Evolutionary conservation across 2,329 filamentous ascomycete genomes (phyloP), one percentile per base, ranked within the genome.

Genomic region (Scleromitrula shiraiana): DNA sequence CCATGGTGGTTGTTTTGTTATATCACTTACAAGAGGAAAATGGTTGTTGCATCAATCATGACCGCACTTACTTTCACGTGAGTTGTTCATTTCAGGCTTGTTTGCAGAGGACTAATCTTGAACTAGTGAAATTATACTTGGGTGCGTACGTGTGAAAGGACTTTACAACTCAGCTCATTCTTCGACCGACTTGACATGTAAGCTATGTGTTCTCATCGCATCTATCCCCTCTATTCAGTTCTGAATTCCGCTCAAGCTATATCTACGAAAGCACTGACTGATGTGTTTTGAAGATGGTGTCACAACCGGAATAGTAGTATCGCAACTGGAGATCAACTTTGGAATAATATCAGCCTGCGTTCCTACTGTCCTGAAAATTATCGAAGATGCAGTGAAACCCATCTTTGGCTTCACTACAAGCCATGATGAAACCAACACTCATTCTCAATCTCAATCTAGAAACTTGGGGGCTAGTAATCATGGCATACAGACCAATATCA

Each of bases 281-380:
- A 27, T 29, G 7, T 29, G 9, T 19, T 33, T 14, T 20, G 19
- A 41, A 52, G 50, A 50, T 42, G 36, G 41, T 12, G 39, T 30
- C 19, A 30, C 39, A 9, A 46, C 46, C n/a, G 50, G 50, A 9
- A 24, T 52, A 14, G 17, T 50, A 20, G 32, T 52, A 41, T 52
- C 50, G 5, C 50, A 52, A 43, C 42, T 52, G 20, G 50, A 52
- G 39, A 47, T 52, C 24, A 46, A 52, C n/a, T 52, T 52, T 15
- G 50, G 50, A 19, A 52, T 52, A 19, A 46, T 52, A 5, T 48
- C 50, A 41, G 50, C 50, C 26, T 50, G 50, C 20, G 50, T 52
- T 38, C 50, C 50, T 17, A 52, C 46, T 12, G 38, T 50, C 15
- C 27, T 46, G 12, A 52, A 52, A 39, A 38, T 52, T 5, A 24